Percentiles rank a stretch among this genome's conserved stretches.
Conservation (phyloP, 83 land plant species). For the Larix sibirica region DNA sequence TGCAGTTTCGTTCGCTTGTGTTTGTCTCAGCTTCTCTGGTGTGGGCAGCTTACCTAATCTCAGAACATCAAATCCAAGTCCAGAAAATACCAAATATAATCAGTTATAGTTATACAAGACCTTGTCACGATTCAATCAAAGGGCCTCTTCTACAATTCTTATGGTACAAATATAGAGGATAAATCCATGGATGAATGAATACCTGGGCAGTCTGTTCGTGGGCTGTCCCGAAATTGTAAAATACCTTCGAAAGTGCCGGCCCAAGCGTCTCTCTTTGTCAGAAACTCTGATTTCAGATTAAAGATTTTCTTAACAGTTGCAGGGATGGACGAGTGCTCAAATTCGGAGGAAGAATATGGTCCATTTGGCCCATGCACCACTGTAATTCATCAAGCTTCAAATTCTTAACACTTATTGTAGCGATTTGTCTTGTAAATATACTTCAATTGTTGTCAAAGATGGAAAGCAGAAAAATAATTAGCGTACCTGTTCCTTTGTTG, state of each 20-base stretch:
- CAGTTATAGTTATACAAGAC: too few species aligned
- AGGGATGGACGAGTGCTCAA: slow-evolving; percentile 92
- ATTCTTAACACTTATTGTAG: too few species aligned
- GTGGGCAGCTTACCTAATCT: slow-evolving; percentile 52
- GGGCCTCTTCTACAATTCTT: too few species aligned
- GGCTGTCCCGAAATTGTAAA: slow-evolving; percentile 43
- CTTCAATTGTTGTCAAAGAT: too few species aligned
- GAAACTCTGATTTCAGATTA: slow-evolving; percentile 62
- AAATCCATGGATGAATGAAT: not conserved
- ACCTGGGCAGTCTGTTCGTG: slow-evolving; percentile 94
- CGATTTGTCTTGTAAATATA: too few species aligned
- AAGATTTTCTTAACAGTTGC: slow-evolving; percentile 93
- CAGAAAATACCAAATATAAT: too few species aligned
- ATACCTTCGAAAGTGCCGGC: slow-evolving; percentile 84
- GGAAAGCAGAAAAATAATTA: not conserved
- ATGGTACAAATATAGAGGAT: too few species aligned
- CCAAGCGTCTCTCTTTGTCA: slow-evolving; percentile 92
- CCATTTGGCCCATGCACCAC: slow-evolving; percentile 80
- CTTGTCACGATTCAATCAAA: too few species aligned
- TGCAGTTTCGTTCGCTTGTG: slow-evolving; percentile 55
- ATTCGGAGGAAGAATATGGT: slow-evolving; percentile 76
- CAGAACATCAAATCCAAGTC: too few species aligned
- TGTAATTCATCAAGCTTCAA: slow-evolving; percentile 19
- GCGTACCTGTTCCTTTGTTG: slow-evolving; percentile 77
- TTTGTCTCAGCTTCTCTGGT: slow-evolving; percentile 59